Evolutionary conservation across 371 early-diverging fungal species (phyloP).

Genomic region (Mucor indicus): DNA sequence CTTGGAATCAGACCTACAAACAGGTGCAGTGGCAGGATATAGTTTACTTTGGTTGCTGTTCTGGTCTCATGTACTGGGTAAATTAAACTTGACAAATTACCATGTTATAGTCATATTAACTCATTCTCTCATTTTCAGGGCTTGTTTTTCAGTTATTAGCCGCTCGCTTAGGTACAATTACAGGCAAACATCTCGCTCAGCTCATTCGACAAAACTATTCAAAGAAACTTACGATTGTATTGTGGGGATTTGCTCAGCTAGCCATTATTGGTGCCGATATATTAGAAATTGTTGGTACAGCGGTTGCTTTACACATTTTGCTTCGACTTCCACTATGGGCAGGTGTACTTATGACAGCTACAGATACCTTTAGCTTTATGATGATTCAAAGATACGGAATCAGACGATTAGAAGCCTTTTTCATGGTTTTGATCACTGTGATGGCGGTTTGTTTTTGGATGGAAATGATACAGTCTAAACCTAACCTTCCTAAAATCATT

Average conservation of each 20-base stretch:
- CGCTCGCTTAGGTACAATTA: constrained; percentile 65
- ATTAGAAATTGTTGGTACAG: constrained; percentile 76
- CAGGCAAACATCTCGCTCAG: constrained; percentile 66
- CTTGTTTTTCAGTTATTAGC: constrained; percentile 64
- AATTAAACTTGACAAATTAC: background rate
- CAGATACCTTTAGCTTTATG: constrained; percentile 66
- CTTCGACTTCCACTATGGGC: constrained; percentile 61
- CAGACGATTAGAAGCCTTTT: constrained; percentile 60
- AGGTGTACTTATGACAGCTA: constrained; percentile 66
- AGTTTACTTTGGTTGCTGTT: constrained; percentile 65
- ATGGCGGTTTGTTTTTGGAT: constrained; percentile 73
- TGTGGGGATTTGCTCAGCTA: constrained; percentile 67
- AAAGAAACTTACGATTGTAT: constrained; percentile 31
- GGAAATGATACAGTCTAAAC: constrained; percentile 59
- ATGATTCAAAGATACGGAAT: constrained; percentile 64
- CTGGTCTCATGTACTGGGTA: constrained; percentile 63
- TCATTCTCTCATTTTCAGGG: constrained; percentile 17
- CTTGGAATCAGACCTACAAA: constrained; percentile 69
- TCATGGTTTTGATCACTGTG: constrained; percentile 56
- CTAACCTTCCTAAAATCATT: constrained; percentile 47
- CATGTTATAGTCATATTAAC: background rate
- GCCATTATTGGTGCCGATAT: constrained; percentile 76
- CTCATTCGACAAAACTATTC: constrained; percentile 52
- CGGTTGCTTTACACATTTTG: constrained; percentile 70
- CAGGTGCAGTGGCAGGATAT: constrained; percentile 67